These are phyloP conservation scores for Boletellus emodensis DNA, from an alignment of 768 basidiomycete genomes.

Conservation along the genomic window DNA sequence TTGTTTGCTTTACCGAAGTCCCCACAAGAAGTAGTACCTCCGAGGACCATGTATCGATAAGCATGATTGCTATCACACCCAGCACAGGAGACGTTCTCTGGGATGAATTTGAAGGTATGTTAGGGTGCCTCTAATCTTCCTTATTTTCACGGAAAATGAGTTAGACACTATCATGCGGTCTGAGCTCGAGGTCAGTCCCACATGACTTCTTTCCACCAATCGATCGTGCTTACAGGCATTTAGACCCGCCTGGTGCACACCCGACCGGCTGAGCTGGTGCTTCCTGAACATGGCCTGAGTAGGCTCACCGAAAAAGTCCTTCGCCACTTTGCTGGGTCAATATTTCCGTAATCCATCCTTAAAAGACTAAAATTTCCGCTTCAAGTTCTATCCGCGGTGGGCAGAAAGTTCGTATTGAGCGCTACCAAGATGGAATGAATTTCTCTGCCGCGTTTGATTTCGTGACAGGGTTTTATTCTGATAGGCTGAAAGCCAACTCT, in stretches of 20 bases:
- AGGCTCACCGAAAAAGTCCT: conserved; percentile 74
- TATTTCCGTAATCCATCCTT: conserved; percentile 5
- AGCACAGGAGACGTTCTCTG: conserved; percentile 91
- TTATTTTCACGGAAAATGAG: conserved; percentile 4
- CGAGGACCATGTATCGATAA: conserved; percentile 46
- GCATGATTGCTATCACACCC: conserved; percentile 76
- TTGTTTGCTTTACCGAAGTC: conserved; percentile 71
- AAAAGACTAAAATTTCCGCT: conserved; percentile 2
- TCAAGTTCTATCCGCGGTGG: conserved; percentile 37
- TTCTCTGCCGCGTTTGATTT: conserved; percentile 69
- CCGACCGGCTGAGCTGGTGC: conserved; percentile 75
- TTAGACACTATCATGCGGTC: conserved; percentile 79
- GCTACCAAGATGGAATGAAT: conserved; percentile 48
- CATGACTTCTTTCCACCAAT: background rate
- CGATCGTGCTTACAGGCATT: background rate
- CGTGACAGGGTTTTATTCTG: conserved; percentile 63
- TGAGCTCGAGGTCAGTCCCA: conserved; percentile 70
- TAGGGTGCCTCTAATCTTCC: background rate
- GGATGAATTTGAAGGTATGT: conserved; percentile 81
- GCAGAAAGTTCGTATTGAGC: conserved; percentile 58
- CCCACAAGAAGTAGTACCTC: conserved; percentile 8
- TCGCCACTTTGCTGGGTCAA: conserved; percentile 62
- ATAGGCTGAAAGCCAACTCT: conserved; percentile 42
- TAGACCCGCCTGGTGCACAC: conserved; percentile 87
- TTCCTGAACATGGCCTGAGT: conserved; percentile 58